These are phyloP conservation scores for Fomitopsis serialis DNA, from an alignment of 768 basidiomycete species.

Conservation along the genomic window DNA sequence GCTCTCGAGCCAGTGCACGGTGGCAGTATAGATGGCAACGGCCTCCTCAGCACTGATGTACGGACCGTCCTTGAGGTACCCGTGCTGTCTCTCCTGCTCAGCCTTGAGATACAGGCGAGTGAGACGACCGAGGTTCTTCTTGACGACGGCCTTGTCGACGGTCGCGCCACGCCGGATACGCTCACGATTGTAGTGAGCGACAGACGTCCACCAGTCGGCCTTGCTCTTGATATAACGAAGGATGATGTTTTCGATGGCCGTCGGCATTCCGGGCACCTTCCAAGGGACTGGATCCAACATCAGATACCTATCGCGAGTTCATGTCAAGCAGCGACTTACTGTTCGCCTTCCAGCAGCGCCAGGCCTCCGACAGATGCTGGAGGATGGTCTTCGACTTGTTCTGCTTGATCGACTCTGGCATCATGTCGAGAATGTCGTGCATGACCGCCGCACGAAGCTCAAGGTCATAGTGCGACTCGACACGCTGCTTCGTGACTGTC, in stretches of 20 bases:
- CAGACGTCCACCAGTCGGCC: slow-evolving; percentile 99
- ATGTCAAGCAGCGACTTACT: slow-evolving; percentile 39
- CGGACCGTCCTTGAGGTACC: slow-evolving; percentile 97
- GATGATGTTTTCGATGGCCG: slow-evolving; percentile 98
- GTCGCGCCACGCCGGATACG: slow-evolving; percentile 96
- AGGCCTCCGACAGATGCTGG: slow-evolving; percentile 96
- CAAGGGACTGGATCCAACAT: slow-evolving; percentile 66
- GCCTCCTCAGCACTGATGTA: slow-evolving; percentile 99
- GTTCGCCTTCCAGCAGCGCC: slow-evolving; percentile 97
- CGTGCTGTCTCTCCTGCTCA: slow-evolving; percentile 98
- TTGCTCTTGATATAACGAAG: slow-evolving; percentile 98
- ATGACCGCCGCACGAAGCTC: slow-evolving; percentile 97
- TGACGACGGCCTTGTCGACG: slow-evolving; percentile 97
- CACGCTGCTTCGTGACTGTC: slow-evolving; percentile 98
- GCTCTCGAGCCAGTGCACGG: slow-evolving; percentile 98
- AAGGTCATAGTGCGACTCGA: slow-evolving; percentile 97
- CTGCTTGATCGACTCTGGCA: slow-evolving; percentile 99
- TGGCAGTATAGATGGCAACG: slow-evolving; percentile 97
- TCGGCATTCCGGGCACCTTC: slow-evolving; percentile 99
- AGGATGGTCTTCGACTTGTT: slow-evolving; percentile 99
- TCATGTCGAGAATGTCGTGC: slow-evolving; percentile 99
- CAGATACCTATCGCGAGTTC: background rate
- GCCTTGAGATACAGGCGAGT: slow-evolving; percentile 98
- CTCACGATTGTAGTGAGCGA: slow-evolving; percentile 97
- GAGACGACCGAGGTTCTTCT: slow-evolving; percentile 97